These are phyloP conservation scores for Malus asiatica DNA, from an alignment of 306 rosid genomes.

Conservation along the genomic window DNA sequence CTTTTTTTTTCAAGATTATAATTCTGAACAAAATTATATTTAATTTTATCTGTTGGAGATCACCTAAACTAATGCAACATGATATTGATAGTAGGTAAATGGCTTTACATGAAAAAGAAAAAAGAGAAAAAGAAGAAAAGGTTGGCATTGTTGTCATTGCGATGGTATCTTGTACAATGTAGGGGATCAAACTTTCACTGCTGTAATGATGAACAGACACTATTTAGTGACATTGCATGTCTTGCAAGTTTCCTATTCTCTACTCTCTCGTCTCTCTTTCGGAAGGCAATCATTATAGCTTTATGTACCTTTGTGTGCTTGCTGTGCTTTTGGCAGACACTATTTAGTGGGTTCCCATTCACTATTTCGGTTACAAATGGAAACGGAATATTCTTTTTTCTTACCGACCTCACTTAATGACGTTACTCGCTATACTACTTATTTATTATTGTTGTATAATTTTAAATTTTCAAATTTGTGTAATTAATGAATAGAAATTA, in stretches of 20 bases:
- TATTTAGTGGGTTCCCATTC: conserved; percentile 19
- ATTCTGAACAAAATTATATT: too few relatives aligned
- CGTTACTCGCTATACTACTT: too few relatives aligned
- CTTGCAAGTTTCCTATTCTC: conserved; percentile 6
- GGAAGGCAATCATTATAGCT: conserved; percentile 29
- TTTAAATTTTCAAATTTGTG: too few relatives aligned
- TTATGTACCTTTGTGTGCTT: conserved; percentile 17
- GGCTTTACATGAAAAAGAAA: neutral
- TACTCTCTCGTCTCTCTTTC: neutral
- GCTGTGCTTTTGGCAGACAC: conserved; percentile 35
- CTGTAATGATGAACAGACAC: neutral
- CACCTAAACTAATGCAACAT: too few relatives aligned
- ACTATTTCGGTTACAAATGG: neutral
- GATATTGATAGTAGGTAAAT: neutral
- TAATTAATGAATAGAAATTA: too few relatives aligned
- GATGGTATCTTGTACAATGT: neutral
- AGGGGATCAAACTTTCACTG: neutral
- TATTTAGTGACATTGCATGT: conserved; percentile 12
- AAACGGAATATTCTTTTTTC: too few relatives aligned
- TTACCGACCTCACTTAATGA: too few relatives aligned
- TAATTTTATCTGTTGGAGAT: too few relatives aligned
- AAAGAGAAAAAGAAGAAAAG: too few relatives aligned
- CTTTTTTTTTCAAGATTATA: too few relatives aligned
- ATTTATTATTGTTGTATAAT: too few relatives aligned
- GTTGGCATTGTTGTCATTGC: neutral